Conservation (phyloP, 2,329 filamentous ascomycete genomes). For the Colletotrichum sp. region DNA sequence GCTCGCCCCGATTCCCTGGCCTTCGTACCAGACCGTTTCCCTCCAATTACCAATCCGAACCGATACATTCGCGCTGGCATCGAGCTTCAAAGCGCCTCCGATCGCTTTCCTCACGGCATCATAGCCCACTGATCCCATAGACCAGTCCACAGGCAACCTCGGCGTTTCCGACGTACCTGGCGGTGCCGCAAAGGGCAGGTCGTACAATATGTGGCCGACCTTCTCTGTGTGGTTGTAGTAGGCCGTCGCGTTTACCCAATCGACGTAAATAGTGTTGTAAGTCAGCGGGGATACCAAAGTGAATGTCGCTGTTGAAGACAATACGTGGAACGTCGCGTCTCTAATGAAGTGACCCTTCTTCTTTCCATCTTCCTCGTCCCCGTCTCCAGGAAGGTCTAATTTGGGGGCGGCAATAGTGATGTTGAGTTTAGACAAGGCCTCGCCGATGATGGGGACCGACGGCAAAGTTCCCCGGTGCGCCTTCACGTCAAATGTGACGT, state of each 20-base stretch:
- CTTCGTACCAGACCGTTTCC: constrained; percentile 73
- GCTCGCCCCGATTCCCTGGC: constrained; percentile 73
- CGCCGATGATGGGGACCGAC: constrained; percentile 71
- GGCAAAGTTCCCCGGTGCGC: constrained; percentile 78
- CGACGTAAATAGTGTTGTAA: constrained; percentile 76
- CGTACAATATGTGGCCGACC: constrained; percentile 79
- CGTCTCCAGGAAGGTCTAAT: constrained; percentile 61
- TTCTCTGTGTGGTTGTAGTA: constrained; percentile 82
- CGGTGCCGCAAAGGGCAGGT: constrained; percentile 75
- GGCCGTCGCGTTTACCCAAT: constrained; percentile 82
- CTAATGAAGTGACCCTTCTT: constrained; percentile 75
- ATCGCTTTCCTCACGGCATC: constrained; percentile 81
- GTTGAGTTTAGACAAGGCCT: constrained; percentile 73
- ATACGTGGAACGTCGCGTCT: constrained; percentile 84
- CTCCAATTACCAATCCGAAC: constrained; percentile 78
- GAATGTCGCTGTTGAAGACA: constrained; percentile 87
- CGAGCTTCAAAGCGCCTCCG: constrained; percentile 79
- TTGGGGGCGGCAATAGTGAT: constrained; percentile 75
- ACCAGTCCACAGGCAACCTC: constrained; percentile 82
- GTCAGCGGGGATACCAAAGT: constrained; percentile 79
- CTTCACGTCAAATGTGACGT: constrained; percentile 79
- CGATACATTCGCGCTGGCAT: constrained; percentile 77
- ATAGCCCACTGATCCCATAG: constrained; percentile 78
- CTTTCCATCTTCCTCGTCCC: constrained; percentile 46
- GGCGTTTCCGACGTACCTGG: constrained; percentile 78